Percentiles rank a stretch among this genome's conserved stretches.
phyloP scores from a whole-genome alignment of 2,329 filamentous ascomycete genomes.

The Neopestalotiopsis clavispora region DNA sequence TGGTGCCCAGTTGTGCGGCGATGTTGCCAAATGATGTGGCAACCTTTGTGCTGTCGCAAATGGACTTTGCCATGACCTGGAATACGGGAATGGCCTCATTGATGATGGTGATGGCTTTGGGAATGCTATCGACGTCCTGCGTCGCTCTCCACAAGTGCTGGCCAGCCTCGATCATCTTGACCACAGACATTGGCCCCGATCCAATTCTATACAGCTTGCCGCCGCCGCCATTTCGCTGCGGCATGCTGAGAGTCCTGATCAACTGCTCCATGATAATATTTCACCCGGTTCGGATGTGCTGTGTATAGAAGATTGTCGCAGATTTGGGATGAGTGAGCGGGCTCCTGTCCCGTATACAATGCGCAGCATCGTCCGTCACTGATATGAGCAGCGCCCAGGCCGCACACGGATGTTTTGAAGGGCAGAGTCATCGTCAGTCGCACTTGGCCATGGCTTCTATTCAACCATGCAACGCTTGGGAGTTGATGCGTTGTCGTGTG shows the following conservation, averaged over 20 bases:
- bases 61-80: conserved; percentile 40
- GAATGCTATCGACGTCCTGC: conserved; percentile 8
- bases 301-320: not conserved
- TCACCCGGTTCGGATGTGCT: not conserved
- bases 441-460: not conserved
- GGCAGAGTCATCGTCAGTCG: not conserved
- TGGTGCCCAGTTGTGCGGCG: conserved; percentile 37
- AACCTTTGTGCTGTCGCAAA: conserved; percentile 37
- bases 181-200: conserved; percentile 5
- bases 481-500: conserved; percentile 9
- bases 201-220: not conserved
- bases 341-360: not conserved
- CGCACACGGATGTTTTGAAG: not conserved
- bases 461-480: conserved; percentile 1
- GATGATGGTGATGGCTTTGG: conserved; percentile 3
- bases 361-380: not conserved
- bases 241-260: not conserved
- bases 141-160: conserved; percentile 7
- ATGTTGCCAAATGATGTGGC: conserved; percentile 37
- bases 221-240: not conserved
- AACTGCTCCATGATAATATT: not conserved
- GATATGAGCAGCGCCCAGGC: not conserved
- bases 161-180: conserved; percentile 12
- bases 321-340: not conserved
- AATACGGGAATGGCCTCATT: conserved; percentile 34